Base-by-base conservation (phyloP, 257 asterid species). In the Capsicum pubescens region DNA sequence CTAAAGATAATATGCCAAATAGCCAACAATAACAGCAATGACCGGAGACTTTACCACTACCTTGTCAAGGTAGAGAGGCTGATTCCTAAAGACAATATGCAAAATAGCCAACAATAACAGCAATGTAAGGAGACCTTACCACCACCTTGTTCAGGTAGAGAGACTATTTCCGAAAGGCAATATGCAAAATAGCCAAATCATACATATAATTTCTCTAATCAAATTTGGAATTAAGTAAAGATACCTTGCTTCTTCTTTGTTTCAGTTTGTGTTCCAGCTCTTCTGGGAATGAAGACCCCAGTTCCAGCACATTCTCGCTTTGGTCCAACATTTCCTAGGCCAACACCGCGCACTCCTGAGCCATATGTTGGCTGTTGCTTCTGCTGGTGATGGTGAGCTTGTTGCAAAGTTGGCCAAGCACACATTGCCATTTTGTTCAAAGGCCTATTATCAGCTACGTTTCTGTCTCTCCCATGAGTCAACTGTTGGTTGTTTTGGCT, bases 221-320 rank as follows among this genome's bases (percentile, higher is more conserved):
- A 7, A 76, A 50, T 7, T 19, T 12, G 63, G 0, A 21, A 21
- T 21, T 2, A 64, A 82, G 3, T 21, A 54, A 9, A 17, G 39
- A 10, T 4, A 91, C 96, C 97, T 86, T 90, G 84, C 71, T 95
- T 92, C 83, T 84, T 89, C 52, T 91, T 88, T 1, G 84, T 61
- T 26, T 86, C 91, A n/a, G 87, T 14, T 1, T 88, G 89, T 48
- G 91, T 9, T 48, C 87, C 90, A 42, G 39, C 56, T 85, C 92
- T 80, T 59, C 94, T 87, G 15, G 98, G 98, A 81, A 95, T 83
- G 61, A 95, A 95, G 55, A 95, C 98, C 1, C 98, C 98, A 2
- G 98, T 95, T 26, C 98, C 98, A 2, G 90, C 87, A 32, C 98
- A 89, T 79, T 90, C 96, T n/a, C 89, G 86, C 42, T 81, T 91